These are phyloP conservation scores for Tuctoria greenei DNA, from an alignment of 176 grass and related monocot species.

Conservation along the genomic window DNA sequence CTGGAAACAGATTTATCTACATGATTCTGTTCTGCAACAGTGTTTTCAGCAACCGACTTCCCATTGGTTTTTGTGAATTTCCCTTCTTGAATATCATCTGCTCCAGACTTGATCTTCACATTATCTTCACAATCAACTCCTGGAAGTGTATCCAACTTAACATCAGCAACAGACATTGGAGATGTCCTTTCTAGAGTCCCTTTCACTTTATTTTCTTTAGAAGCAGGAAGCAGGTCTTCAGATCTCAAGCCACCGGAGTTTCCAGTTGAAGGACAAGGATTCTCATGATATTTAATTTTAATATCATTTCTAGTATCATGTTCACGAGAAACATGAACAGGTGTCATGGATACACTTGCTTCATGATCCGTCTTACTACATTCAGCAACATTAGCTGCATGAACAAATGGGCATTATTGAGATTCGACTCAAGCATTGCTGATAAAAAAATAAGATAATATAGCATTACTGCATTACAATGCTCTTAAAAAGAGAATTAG, in stretches of 20 bases:
- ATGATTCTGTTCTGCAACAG: constrained; percentile 31
- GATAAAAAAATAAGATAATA: background rate
- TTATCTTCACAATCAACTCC: constrained; percentile 31
- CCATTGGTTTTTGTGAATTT: constrained; percentile 36
- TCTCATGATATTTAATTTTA: constrained; percentile 36
- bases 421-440: constrained; percentile 11
- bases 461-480: background rate
- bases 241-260: constrained; percentile 13
- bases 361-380: constrained; percentile 26
- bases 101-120: constrained; percentile 17
- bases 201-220: constrained; percentile 30
- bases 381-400: constrained; percentile 45
- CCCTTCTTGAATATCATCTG: constrained; percentile 39
- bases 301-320: background rate
- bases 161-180: constrained; percentile 18
- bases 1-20: constrained; percentile 37
- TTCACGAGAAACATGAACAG: constrained; percentile 40
- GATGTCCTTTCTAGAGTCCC: constrained; percentile 30
- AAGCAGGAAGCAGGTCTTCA: constrained; percentile 23
- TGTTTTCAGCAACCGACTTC: constrained; percentile 16
- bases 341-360: constrained; percentile 37
- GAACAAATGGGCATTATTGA: constrained; percentile 17
- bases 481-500: constrained; percentile 18
- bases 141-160: constrained; percentile 23
- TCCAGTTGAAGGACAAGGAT: constrained; percentile 16